These are phyloP conservation scores for Eremochloa ophiuroides DNA, from an alignment of 176 grass and related monocot genomes.

Conservation along the genomic window DNA sequence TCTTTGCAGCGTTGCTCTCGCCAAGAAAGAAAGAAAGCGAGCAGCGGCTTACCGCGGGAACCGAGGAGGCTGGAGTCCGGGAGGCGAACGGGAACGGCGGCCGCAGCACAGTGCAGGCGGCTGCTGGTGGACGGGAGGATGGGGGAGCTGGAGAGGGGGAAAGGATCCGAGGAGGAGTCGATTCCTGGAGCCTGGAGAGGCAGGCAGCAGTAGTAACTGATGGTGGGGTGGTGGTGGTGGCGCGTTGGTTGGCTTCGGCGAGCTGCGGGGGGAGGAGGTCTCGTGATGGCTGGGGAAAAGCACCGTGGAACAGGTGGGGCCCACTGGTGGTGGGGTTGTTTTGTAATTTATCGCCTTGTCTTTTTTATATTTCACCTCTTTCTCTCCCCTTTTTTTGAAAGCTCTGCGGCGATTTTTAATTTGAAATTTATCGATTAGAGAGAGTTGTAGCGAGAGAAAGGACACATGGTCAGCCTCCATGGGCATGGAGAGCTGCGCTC, in stretches of 20 bases:
- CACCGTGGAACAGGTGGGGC: slow-evolving; percentile 23
- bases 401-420: slow-evolving; percentile 33
- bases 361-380: slow-evolving; percentile 22
- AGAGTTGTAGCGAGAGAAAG: slow-evolving; percentile 6
- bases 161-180: slow-evolving; percentile 34
- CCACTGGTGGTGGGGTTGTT: not conserved
- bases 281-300: slow-evolving; percentile 60
- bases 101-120: slow-evolving; percentile 1
- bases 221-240: slow-evolving; percentile 34
- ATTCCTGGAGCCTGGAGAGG: slow-evolving; percentile 25
- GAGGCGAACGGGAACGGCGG: not conserved
- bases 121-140: slow-evolving; percentile 2
- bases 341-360: not conserved
- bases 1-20: not conserved
- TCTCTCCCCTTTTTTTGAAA: slow-evolving; percentile 20
- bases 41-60: slow-evolving; percentile 28
- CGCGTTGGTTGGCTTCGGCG: slow-evolving; percentile 32
- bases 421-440: slow-evolving; percentile 13
- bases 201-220: slow-evolving; percentile 23
- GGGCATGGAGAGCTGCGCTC: slow-evolving; percentile 23
- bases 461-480: slow-evolving; percentile 7
- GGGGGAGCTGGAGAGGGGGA: not conserved
- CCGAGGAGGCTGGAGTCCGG: not conserved
- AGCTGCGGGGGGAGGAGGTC: not conserved
- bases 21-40: not conserved